Base-by-base conservation (phyloP, 208 protist species). In the Lotmaria passim region DNA sequence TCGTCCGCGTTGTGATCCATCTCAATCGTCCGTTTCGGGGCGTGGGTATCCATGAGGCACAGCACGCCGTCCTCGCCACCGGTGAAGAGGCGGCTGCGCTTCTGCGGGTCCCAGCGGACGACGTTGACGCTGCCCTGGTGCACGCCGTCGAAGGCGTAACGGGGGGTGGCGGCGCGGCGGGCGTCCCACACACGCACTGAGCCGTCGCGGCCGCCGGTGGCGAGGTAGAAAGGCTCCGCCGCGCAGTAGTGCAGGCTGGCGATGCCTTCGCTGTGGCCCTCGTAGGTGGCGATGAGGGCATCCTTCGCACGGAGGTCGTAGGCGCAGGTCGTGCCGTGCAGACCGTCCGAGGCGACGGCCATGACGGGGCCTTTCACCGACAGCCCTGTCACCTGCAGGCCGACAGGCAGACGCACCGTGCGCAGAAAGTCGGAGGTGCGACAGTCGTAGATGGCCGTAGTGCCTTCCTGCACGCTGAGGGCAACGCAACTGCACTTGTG, bases 221-320 rank as follows among this genome's bases (percentile, higher is more conserved):
- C 86, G 31, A 95, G 86, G 79, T 95, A 93, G 69, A 86, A 91
- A 15, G 90, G 90, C 60, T 95, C 87, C 28, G 79, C 69, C 0
- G 79, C 71, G 69, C 86, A 91, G 78, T 95, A 95, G 56, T 91
- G 71, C 12, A 95, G 15, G 36, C 43, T 78, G 3, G 79, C 79
- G 28, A 90, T 68, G 23, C 56, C 64, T 34, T 82, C 83, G 10
- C 44, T 48, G 53, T 92, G 87, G 21, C 85, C 86, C 31, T 90
- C 81, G 61, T 82, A 89, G 46, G 75, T 75, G n/a, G 83, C 81
- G 14, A 90, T 74, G 7, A 90, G 60, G 5, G 90, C 85, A 30
- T 90, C 67, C 53, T 92, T 90, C 5, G 79, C 75, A 26, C 90
- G 90, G 21, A 95, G 76, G 74, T 95, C 90, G 61, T 84, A 93